A percentile compares a stretch with the other conserved stretches of the same genome.
phyloP scores from a whole-genome alignment of 2,329 filamentous ascomycete species.

The Ophiostoma novo-ulmi region DNA sequence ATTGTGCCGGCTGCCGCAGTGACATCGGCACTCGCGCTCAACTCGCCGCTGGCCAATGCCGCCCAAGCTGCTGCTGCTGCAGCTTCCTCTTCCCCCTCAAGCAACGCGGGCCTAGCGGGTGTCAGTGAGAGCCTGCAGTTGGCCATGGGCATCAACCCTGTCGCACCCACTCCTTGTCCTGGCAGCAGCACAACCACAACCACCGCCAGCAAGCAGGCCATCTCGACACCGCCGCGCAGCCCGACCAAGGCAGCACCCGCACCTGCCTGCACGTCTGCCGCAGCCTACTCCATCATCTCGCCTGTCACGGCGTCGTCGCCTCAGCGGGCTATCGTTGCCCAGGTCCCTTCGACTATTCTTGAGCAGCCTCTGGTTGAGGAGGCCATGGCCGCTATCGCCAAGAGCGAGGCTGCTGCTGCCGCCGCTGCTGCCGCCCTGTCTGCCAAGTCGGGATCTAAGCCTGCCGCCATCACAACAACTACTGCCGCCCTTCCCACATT shows the following conservation, averaged over 20 bases:
- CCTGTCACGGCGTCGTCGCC: conserved; percentile 39
- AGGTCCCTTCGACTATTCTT: conserved; percentile 53
- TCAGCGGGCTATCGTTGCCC: conserved; percentile 45
- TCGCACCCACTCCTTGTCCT: not conserved
- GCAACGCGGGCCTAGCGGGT: conserved; percentile 29
- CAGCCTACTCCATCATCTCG: not conserved
- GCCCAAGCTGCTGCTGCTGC: not conserved
- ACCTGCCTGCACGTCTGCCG: not conserved
- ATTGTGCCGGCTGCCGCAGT: conserved; percentile 55
- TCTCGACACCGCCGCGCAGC: conserved; percentile 55
- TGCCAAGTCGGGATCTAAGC: not conserved
- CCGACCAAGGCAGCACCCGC: conserved; percentile 43
- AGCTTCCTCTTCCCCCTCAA: not conserved
- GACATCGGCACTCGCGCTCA: conserved; percentile 38
- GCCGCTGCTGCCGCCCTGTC: conserved; percentile 21
- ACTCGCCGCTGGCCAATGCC: conserved; percentile 21
- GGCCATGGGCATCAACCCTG: conserved; percentile 36
- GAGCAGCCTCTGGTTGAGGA: conserved; percentile 48
- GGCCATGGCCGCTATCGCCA: conserved; percentile 34
- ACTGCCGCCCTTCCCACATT: not conserved
- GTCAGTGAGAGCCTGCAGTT: conserved; percentile 41
- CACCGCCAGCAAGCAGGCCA: conserved; percentile 32
- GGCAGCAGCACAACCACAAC: conserved; percentile 24
- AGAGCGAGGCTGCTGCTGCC: conserved; percentile 25
- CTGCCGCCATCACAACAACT: not conserved